Conservation (phyloP, 768 basidiomycete species). For the Boletus insuetus region DNA sequence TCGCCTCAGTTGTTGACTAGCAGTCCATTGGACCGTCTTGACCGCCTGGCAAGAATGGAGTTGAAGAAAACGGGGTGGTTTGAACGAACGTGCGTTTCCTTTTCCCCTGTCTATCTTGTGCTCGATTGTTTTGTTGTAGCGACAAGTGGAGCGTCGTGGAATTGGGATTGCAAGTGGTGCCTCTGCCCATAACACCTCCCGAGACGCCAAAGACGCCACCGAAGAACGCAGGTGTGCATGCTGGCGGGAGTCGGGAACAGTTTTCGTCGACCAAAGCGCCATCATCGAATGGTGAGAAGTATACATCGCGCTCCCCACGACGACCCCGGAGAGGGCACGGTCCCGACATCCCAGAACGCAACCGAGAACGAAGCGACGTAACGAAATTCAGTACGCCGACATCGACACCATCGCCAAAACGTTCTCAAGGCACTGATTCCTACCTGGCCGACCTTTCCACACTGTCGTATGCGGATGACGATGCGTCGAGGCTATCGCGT, state of each 20-base stretch:
- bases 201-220: conserved; percentile 8
- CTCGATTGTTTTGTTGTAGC: conserved; percentile 7
- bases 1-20: conserved; percentile 16
- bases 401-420: not conserved
- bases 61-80: conserved; percentile 32
- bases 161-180: conserved; percentile 17
- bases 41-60: conserved; percentile 26
- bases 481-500: not conserved
- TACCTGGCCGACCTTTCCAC: conserved; percentile 18
- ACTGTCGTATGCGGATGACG: not conserved
- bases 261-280: not conserved
- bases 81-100: conserved; percentile 23
- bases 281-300: not conserved
- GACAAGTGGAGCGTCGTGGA: conserved; percentile 30
- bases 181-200: conserved; percentile 7
- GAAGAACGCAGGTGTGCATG: not conserved
- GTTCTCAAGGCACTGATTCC: conserved; percentile 5
- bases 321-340: not conserved
- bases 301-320: not conserved
- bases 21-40: conserved; percentile 31
- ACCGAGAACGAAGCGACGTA: not conserved
- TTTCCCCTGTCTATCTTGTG: not conserved
- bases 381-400: not conserved
- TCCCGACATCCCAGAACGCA: not conserved
- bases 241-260: not conserved